These are phyloP conservation scores for Colletotrichum chlorophyti DNA, from an alignment of 2,329 filamentous ascomycete species.

Conservation along the genomic window DNA sequence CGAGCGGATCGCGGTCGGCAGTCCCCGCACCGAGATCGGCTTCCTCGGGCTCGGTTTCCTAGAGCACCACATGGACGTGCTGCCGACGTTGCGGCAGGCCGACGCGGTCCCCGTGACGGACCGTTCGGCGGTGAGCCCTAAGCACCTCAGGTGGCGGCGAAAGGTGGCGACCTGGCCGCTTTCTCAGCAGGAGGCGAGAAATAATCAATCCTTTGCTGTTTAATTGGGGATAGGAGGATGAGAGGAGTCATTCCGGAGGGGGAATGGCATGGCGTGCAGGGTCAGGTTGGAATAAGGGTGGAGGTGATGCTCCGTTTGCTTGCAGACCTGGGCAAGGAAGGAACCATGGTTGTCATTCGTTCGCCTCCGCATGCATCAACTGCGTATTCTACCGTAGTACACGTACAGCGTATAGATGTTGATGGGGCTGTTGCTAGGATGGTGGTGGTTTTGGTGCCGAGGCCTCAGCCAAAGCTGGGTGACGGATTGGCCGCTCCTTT, in stretches of 20 bases:
- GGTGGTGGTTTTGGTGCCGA: too few species aligned
- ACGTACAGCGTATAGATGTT: too few species aligned
- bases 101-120: constrained; percentile 38
- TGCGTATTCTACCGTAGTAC: not conserved
- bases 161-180: constrained; percentile 41
- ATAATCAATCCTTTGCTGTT: constrained; percentile 12
- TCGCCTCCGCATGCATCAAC: constrained; percentile 23
- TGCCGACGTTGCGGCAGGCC: constrained; percentile 34
- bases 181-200: constrained; percentile 32
- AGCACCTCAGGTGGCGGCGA: constrained; percentile 34
- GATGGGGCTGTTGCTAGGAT: constrained; percentile 1
- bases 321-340: constrained; percentile 20
- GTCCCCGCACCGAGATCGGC: constrained; percentile 33
- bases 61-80: constrained; percentile 37
- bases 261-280: not conserved
- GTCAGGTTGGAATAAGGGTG: not conserved
- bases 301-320: not conserved
- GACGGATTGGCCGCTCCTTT: constrained; percentile 20
- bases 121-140: constrained; percentile 2
- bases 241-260: not conserved
- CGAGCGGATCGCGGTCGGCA: constrained; percentile 38
- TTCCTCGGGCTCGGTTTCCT: constrained; percentile 37
- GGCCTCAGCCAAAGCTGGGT: not conserved
- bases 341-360: constrained; percentile 9
- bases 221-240: not conserved